Conservation (phyloP, 2,329 filamentous ascomycete genomes). For the Lojkania enalia region DNA sequence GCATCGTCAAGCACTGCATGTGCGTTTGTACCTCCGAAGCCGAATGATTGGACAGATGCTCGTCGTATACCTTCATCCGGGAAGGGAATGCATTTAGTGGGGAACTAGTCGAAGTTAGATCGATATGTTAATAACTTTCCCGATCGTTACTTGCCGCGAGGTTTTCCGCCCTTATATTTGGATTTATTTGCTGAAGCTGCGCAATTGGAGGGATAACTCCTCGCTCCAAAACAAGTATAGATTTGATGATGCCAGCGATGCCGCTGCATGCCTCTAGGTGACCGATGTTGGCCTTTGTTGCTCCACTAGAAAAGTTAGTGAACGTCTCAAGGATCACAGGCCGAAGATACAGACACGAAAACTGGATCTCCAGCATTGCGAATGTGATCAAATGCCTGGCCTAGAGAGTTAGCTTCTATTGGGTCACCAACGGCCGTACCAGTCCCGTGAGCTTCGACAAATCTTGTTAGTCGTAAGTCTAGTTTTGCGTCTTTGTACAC, state of each 20-base stretch:
- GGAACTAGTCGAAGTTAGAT: no score
- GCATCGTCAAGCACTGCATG: conserved; percentile 2
- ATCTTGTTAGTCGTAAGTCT: conserved; percentile 29
- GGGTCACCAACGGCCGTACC: conserved; percentile 58
- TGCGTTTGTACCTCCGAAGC: conserved; percentile 6
- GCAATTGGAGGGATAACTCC: conserved; percentile 9
- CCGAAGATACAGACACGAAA: no score
- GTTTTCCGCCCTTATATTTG: no score
- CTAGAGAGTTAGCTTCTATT: conserved; percentile 29
- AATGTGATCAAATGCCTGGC: conserved; percentile 21
- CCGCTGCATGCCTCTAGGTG: not conserved
- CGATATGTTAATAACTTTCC: no score
- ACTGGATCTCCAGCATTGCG: no score
- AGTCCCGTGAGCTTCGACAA: conserved; percentile 56
- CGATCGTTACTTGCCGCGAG: no score
- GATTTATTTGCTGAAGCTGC: not conserved
- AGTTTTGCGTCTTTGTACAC: conserved; percentile 46
- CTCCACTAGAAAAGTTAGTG: no score
- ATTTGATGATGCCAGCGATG: not conserved
- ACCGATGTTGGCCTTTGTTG: not conserved
- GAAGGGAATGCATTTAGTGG: conserved; percentile 10
- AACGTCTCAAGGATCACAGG: no score
- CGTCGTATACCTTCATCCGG: conserved; percentile 6
- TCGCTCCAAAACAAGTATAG: not conserved
- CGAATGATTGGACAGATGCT: conserved; percentile 10